These are phyloP conservation scores for Myxozyma kluyveri DNA, from an alignment of 805 yeast genomes.

Conservation along the genomic window DNA sequence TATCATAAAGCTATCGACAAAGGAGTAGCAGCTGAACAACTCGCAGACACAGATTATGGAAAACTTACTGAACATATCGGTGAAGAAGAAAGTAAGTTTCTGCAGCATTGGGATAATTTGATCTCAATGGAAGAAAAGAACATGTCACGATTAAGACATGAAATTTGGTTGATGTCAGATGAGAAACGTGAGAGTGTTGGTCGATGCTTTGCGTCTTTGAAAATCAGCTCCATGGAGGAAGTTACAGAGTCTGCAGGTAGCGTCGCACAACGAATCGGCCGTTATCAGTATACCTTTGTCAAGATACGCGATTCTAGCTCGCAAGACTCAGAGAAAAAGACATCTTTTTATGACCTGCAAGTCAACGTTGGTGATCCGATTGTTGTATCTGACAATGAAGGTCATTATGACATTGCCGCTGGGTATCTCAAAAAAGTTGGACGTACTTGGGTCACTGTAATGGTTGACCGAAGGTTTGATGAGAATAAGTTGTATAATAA, in stretches of 20 bases:
- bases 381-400: conserved; percentile 67
- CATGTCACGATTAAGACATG: conserved; percentile 50
- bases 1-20: conserved; percentile 55
- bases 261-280: conserved; percentile 4
- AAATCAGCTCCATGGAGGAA: conserved; percentile 34
- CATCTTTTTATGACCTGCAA: conserved; percentile 44
- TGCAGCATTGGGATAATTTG: conserved; percentile 68
- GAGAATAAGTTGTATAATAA: neutral
- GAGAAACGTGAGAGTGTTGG: conserved; percentile 64
- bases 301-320: conserved; percentile 10
- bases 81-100: conserved; percentile 52
- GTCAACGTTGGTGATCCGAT: conserved; percentile 60
- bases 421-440: conserved; percentile 55
- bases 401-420: conserved; percentile 64
- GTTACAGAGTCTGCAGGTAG: neutral
- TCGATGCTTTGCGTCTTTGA: conserved; percentile 50
- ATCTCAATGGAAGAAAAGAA: conserved; percentile 72
- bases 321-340: conserved; percentile 1
- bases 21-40: conserved; percentile 43
- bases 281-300: conserved; percentile 11
- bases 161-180: conserved; percentile 65
- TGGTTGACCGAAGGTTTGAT: conserved; percentile 53
- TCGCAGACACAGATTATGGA: conserved; percentile 40
- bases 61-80: conserved; percentile 52
- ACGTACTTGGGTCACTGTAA: conserved; percentile 46